phyloP scores from a whole-genome alignment of 2,329 filamentous ascomycete genomes.

The Epicoccum sorghinum region DNA sequence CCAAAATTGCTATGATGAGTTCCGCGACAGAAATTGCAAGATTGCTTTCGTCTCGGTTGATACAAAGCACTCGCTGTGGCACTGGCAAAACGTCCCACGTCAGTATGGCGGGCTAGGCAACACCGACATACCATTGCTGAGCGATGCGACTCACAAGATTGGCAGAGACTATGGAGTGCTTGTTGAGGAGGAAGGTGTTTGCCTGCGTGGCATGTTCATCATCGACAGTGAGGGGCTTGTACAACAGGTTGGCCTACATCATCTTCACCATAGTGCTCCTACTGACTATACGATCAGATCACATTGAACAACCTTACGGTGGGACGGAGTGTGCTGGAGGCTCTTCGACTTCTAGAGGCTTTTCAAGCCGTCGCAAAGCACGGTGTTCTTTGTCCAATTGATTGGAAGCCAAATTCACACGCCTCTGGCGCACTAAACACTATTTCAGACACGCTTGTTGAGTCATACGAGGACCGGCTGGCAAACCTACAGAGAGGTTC shows the following conservation, averaged over 20 bases:
- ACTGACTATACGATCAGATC: conserved; percentile 15
- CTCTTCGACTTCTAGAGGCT: conserved; percentile 37
- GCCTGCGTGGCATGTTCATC: conserved; percentile 40
- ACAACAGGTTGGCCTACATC: conserved; percentile 30
- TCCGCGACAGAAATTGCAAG: conserved; percentile 33
- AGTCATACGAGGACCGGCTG: conserved; percentile 35
- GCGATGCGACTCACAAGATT: conserved; percentile 38
- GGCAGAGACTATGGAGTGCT: conserved; percentile 38
- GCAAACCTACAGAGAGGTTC: conserved; percentile 30
- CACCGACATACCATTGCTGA: conserved; percentile 36
- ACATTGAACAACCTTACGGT: conserved; percentile 40
- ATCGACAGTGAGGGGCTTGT: conserved; percentile 33
- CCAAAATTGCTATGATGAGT: conserved; percentile 37
- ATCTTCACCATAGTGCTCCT: no score
- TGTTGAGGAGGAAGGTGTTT: conserved; percentile 38
- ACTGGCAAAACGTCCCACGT: conserved; percentile 39
- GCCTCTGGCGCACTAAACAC: conserved; percentile 27
- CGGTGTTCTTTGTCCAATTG: conserved; percentile 39
- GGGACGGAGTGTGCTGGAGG: conserved; percentile 39
- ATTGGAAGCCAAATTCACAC: conserved; percentile 34
- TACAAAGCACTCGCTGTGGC: conserved; percentile 38
- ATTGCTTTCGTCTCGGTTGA: conserved; percentile 40
- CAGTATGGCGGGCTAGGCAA: conserved; percentile 38
- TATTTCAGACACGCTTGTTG: conserved; percentile 35
- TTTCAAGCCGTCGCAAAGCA: conserved; percentile 41